These are phyloP conservation scores for Solanum commersonii DNA, from an alignment of 257 asterid species.

Conservation along the genomic window DNA sequence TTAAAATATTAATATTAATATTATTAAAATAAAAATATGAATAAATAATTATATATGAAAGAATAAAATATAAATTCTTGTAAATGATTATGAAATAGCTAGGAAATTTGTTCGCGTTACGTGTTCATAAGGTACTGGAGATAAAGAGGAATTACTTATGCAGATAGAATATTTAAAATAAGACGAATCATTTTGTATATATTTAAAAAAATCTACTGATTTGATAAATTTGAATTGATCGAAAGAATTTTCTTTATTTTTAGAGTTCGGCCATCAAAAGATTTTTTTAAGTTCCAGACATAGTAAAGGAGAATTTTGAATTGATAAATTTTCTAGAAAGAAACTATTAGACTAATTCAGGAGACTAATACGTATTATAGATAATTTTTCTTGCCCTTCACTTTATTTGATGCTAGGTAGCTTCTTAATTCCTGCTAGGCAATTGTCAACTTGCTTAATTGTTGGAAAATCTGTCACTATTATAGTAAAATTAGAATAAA, in stretches of 20 bases:
- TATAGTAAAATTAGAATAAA: not conserved
- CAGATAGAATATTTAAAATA: no score
- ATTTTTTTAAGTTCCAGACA: not conserved
- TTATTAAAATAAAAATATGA: not conserved
- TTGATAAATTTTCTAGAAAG: not conserved
- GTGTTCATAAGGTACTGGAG: not conserved
- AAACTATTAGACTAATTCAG: not conserved
- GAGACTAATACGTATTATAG: not conserved
- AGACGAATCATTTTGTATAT: not conserved
- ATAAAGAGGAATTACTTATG: not conserved
- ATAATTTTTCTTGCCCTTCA: not conserved
- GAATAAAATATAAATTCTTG: not conserved
- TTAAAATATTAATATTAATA: not conserved
- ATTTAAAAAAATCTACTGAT: not conserved
- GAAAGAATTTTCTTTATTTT: no score
- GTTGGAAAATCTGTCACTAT: not conserved
- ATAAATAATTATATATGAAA: not conserved
- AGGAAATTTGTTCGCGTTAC: not conserved
- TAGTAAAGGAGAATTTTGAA: not conserved
- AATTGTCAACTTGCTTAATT: not conserved
- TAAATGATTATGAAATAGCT: not conserved
- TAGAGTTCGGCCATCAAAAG: no score
- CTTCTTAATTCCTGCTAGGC: slow-evolving; percentile 4
- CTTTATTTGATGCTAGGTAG: not conserved
- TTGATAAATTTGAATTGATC: no score